phyloP scores from a whole-genome alignment of 345 rosid genomes.

The Eucalyptus pauciflora region DNA sequence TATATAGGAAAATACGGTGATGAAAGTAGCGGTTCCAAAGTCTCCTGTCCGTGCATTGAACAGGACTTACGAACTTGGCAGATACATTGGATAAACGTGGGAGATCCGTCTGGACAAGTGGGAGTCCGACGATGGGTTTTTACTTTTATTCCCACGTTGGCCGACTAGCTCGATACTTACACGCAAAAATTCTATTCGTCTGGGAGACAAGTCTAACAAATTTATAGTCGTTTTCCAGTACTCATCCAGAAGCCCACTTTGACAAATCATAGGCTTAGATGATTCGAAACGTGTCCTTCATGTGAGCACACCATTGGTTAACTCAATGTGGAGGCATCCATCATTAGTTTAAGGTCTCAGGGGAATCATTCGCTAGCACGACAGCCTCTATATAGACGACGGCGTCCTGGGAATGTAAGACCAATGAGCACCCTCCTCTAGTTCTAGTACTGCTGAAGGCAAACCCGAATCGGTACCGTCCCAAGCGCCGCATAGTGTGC shows the following conservation, averaged over 20 bases:
- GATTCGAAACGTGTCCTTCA: not conserved
- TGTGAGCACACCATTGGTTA: not conserved
- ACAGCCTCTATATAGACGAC: not conserved
- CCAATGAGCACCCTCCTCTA: not conserved
- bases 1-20: not conserved
- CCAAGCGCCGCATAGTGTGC: not conserved
- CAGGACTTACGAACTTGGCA: not conserved
- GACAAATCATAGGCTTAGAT: not conserved
- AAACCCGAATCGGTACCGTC: not conserved
- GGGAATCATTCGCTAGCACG: not conserved
- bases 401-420: not conserved
- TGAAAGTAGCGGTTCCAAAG: not conserved
- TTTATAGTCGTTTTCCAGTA: not conserved
- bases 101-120: not conserved
- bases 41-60: not conserved
- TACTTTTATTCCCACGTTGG: not conserved
- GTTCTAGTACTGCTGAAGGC: not conserved
- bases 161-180: not conserved
- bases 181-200: not conserved
- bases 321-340: not conserved
- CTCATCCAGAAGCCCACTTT: not conserved
- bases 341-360: not conserved
- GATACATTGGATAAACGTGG: not conserved
- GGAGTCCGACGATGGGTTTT: not conserved
- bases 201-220: not conserved